Conservation (phyloP, 768 basidiomycete species). For the Rhodocollybia butyracea region DNA sequence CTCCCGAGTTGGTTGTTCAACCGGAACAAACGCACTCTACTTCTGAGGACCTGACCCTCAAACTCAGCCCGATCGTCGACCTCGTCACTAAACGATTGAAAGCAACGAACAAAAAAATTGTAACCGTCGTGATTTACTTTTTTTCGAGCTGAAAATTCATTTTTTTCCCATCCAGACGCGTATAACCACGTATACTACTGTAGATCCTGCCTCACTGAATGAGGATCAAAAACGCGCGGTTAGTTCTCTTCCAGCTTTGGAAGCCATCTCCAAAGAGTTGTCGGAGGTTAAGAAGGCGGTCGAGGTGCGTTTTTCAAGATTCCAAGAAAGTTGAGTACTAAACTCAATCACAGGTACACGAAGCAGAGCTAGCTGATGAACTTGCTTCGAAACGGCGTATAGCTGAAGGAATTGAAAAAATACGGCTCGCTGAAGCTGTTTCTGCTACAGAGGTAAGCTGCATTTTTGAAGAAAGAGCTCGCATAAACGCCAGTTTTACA, state of each 20-base stretch:
- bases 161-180: constrained; percentile 48
- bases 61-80: constrained; percentile 70
- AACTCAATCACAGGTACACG: constrained; percentile 44
- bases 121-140: constrained; percentile 30
- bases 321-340: background rate
- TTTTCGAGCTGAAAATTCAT: background rate
- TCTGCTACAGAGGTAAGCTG: constrained; percentile 52
- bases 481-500: background rate
- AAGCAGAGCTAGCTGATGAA: constrained; percentile 60
- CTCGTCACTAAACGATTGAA: constrained; percentile 79
- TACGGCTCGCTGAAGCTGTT: constrained; percentile 53
- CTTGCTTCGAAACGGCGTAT: constrained; percentile 51
- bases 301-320: constrained; percentile 51
- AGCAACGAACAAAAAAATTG: constrained; percentile 80
- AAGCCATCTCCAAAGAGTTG: constrained; percentile 78
- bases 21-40: constrained; percentile 31
- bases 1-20: constrained; percentile 43
- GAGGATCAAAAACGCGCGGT: constrained; percentile 82
- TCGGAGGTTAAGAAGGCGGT: constrained; percentile 81
- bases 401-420: constrained; percentile 51
- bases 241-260: constrained; percentile 70
- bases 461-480: background rate
- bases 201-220: constrained; percentile 70
- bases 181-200: constrained; percentile 66
- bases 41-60: constrained; percentile 46